Base-by-base conservation (phyloP, 306 rosid genomes). In the Carpinus viminea region DNA sequence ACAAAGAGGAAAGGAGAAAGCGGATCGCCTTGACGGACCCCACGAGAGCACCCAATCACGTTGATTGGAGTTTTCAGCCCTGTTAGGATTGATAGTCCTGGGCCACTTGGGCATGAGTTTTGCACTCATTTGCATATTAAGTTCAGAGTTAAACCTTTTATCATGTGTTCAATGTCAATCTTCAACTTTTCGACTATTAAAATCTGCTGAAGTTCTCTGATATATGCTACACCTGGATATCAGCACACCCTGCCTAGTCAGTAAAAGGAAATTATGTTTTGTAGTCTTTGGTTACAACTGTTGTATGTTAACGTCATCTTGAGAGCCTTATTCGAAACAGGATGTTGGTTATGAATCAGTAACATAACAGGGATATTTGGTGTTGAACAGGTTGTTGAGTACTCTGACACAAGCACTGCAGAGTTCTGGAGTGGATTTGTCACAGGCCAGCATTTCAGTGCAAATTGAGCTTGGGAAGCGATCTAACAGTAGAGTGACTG, bases 401-500 rank as follows among this genome's bases (percentile, higher is more conserved):
- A 86, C 93, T 69, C 92, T 96, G 80, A 91, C 99, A 47, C 96
- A 87, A 51, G 94, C 99, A 57, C 83, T 96, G 70, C 97, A 96
- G 84, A 88, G 78, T 81, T 93, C 99, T 26, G 99, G 99, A 38
- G 99, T 96, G 88, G 98, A 96, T 89, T 86, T 96, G 85, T 90
- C 98, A 74, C 93, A 89, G 79, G 94, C 99, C 73, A 91, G 91
- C 73, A 91, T 96, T 83, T 93, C 99, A 2, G 99, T 96, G 77
- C 96, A 96, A 88, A 91, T 96, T 83, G 92, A 93, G 78, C 97
- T 96, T 53, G 93, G 93, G 21, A 91, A 89, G 80, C 93, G 81
- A 87, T 82, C 91, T 59, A 86, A 54, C 56, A 70, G 73, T 73
- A 80, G 85, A 75, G 75, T 85, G 60, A 56, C 78, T 68, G 73